Evolutionary conservation across 768 basidiomycete species (phyloP), one percentile per base, ranked within the genome.

Genomic region (Lactifluus subvellereus): DNA sequence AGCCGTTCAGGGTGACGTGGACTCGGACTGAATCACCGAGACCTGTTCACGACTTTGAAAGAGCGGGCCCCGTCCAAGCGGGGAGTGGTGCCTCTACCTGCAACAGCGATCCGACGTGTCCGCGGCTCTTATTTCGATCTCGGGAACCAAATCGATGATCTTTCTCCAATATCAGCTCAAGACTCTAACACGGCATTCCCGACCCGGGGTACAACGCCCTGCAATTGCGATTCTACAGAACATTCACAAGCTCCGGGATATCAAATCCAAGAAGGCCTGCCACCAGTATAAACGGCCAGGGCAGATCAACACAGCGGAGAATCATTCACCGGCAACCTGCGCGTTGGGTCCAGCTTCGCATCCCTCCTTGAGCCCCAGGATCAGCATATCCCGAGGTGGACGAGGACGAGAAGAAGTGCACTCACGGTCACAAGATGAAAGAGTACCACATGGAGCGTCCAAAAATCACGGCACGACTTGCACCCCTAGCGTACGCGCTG

Each of bases 401-500:
- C 16, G 51, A 45, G 62, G 51, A 40, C 16, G 51, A 45, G 38
- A 14, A 61, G 64, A 67, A 55, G 43, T 27, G 27, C 51, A 55
- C 59, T 27, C 57, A 59, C 59, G 57, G 27, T 57, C 45, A 57
- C 66, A 58, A 42, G 33, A 54, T 47, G 58, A 52, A 57, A n/a
- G 33, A 51, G 50, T 48, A 48, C 11, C 43, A 43, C 61, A 61
- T 62, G 66, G 66, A 62, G 59, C 60, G 62, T 59, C 51, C 51
- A 49, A 63, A 38, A 66, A 71, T 85, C 80, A 98, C 72, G 91
- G 87, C 64, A 98, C 87, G 60, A 98, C 92, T 71, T 89, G 85
- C 51, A 99, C 80, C 37, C 97, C 97, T 71, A 97, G 77, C 65
- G 87, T 92, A 79, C 79, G 87, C 56, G 94, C 94, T 68, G 89